Evolutionary conservation across 2,329 filamentous ascomycete species (phyloP), one percentile per base, ranked within the genome.

Genomic region (Alternaria burnsii): DNA sequence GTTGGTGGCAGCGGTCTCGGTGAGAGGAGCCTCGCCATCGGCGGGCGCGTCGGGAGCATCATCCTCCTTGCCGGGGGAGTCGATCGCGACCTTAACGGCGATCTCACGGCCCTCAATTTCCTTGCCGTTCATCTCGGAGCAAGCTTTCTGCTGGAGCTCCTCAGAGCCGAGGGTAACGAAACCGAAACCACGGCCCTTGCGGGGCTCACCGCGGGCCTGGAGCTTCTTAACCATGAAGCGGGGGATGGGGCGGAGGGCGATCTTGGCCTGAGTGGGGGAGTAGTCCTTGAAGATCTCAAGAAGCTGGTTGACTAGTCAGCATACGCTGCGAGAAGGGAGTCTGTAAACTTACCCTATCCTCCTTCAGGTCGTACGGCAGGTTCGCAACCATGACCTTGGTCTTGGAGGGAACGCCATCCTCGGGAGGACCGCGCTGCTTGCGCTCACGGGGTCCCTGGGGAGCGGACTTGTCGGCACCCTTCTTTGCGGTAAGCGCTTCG

Each of bases 201-300:
- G 95, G 75, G 94, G 90, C 85, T 99, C 95, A 78, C 94, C 94
- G 79, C 95, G 94, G 76, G 94, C 94, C 85, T 97, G 94, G 66
- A 99, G 92, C 88, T 99, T 99, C 91, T 97, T 97, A 84, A 99
- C 95, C 95, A 99, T 99, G 87, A 98, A 99, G 76, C 94, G 94
- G 72, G 95, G 95, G 72, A 99, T 99, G 53, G 95, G 95, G 75
- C 95, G 94, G 73, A 99, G 92, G 70, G 95, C 95, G 78, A 99
- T 98, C 89, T 98, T 99, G 81, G 95, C 94, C 68, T 93, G 96
- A 72, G 91, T 90, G 64, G 95, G 95, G 78, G 93, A 87, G 85
- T 97, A 99, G 66, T 89, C 92, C 76, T 88, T 86, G 84, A 99
- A 99, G 76, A 99, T 92, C 81, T 99, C 94, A 85, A 97, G 94